Evolutionary conservation across 305 asterid genomes (phyloP).

Genomic region (Ilex paraguariensis): DNA sequence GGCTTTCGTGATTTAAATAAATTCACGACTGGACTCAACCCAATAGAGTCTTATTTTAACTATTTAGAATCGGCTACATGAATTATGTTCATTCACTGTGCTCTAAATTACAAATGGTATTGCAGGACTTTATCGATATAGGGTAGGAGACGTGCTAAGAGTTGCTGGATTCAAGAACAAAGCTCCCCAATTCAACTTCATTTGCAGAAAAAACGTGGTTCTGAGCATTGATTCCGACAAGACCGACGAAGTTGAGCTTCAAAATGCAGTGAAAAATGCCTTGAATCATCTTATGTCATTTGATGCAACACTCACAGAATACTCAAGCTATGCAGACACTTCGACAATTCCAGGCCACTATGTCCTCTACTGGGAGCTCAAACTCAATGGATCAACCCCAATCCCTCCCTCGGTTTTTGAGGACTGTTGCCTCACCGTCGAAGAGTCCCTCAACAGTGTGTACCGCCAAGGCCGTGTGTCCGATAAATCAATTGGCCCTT

Average conservation of each 20-base stretch:
- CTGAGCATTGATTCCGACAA: constrained; percentile 4
- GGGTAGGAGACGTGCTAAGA: constrained; percentile 80
- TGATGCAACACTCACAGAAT: too few species aligned
- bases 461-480: constrained; percentile 71
- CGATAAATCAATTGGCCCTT: constrained; percentile 65
- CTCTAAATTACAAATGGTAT: background rate
- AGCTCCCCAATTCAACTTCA: constrained; percentile 84
- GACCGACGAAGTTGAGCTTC: constrained; percentile 7
- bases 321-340: too few species aligned
- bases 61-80: too few species aligned
- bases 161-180: constrained; percentile 93
- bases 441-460: constrained; percentile 4
- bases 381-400: constrained; percentile 1
- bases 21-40: background rate
- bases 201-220: constrained; percentile 27
- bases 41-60: background rate
- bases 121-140: constrained; percentile 70
- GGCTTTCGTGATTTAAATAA: too few species aligned
- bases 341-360: background rate
- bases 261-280: constrained; percentile 1
- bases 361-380: constrained; percentile 4
- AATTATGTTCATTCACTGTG: too few species aligned
- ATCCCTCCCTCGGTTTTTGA: constrained; percentile 5
- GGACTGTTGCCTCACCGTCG: constrained; percentile 5
- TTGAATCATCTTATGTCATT: background rate